phyloP scores from a whole-genome alignment of 305 asterid genomes.

The Fraxinus paxiana region DNA sequence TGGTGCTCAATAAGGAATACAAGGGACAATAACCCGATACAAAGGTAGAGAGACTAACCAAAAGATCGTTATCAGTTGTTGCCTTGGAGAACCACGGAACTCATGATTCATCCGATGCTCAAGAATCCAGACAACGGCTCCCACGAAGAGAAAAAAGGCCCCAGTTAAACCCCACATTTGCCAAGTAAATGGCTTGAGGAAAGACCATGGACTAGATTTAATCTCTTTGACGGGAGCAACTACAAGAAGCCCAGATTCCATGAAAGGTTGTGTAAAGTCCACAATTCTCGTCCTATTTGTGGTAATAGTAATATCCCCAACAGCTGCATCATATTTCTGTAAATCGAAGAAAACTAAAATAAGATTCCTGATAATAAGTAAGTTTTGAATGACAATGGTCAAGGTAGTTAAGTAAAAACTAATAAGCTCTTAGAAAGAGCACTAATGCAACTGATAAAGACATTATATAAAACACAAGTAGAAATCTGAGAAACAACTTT shows the following conservation, averaged over 20 bases:
- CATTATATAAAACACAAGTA: neutral
- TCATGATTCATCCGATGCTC: conserved; percentile 67
- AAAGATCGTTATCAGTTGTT: conserved; percentile 41
- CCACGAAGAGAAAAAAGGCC: conserved; percentile 47
- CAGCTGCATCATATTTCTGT: conserved; percentile 52
- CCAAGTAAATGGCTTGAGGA: conserved; percentile 52
- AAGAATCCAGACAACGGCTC: conserved; percentile 57
- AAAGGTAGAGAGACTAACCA: neutral
- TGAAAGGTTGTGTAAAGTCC: conserved; percentile 61
- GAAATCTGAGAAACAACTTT: neutral
- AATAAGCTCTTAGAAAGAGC: neutral
- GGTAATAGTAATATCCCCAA: conserved; percentile 55
- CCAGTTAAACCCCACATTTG: conserved; percentile 53
- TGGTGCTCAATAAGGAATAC: neutral
- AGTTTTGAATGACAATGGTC: neutral
- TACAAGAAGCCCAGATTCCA: conserved; percentile 49
- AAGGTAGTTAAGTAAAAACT: neutral
- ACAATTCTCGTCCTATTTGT: conserved; percentile 49
- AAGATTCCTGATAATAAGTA: neutral
- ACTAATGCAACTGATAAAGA: neutral
- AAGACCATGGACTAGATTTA: conserved; percentile 53
- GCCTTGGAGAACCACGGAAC: conserved; percentile 65
- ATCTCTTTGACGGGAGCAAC: conserved; percentile 38
- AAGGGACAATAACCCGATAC: neutral
- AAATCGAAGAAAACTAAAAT: neutral